Evolutionary conservation across 495 filamentous ascomycete genomes (phyloP).

Genomic region (Tuber calosporum): DNA sequence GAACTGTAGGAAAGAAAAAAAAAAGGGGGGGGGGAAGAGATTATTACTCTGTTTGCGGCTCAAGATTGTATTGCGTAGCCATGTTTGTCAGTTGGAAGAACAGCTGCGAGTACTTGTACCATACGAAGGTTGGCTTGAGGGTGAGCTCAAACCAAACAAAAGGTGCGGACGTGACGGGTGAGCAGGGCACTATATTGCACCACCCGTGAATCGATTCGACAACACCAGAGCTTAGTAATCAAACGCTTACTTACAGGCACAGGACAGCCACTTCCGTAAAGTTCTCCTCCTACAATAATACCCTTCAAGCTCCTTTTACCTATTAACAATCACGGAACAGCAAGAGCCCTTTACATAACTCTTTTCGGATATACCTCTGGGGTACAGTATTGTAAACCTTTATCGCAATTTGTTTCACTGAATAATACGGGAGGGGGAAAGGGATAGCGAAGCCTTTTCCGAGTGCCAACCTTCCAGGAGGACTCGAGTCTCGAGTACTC

Average conservation of each 20-base stretch:
- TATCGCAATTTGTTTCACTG: too few relatives aligned
- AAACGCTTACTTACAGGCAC: neutral
- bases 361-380: too few relatives aligned
- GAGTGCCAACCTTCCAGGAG: too few relatives aligned
- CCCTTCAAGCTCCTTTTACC: too few relatives aligned
- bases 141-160: neutral
- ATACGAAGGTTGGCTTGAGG: neutral
- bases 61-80: constrained; percentile 85
- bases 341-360: too few relatives aligned
- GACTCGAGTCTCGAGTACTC: too few relatives aligned
- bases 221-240: neutral
- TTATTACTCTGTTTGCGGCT: constrained; percentile 56
- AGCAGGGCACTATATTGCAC: neutral
- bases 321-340: too few relatives aligned
- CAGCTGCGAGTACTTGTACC: neutral
- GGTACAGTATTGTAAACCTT: too few relatives aligned
- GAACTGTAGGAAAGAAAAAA: neutral
- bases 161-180: neutral
- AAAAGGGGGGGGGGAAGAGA: neutral
- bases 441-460: too few relatives aligned
- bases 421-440: too few relatives aligned
- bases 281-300: too few relatives aligned
- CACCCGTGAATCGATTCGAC: neutral
- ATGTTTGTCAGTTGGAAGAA: constrained; percentile 46
- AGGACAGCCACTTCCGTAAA: too few relatives aligned